phyloP scores from a whole-genome alignment of 768 basidiomycete species.

The Mycena kentingensis region DNA sequence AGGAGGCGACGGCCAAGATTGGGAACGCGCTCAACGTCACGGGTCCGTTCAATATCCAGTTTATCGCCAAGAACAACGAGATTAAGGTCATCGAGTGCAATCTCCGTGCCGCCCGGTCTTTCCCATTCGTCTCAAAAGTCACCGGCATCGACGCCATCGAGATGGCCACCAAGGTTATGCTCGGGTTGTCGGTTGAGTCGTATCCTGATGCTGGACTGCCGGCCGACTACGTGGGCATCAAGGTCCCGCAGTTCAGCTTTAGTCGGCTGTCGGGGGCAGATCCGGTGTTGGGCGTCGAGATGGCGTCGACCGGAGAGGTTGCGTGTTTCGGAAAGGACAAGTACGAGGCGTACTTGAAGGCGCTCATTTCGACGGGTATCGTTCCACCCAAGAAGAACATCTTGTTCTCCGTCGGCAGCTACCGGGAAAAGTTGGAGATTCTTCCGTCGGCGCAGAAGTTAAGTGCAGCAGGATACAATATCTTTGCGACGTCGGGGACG shows the following conservation, averaged over 20 bases:
- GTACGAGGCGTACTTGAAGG: conserved; percentile 98
- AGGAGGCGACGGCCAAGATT: conserved; percentile 96
- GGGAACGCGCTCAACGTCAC: conserved; percentile 97
- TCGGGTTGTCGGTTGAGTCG: conserved; percentile 82
- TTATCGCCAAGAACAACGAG: conserved; percentile 99
- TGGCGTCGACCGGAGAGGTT: conserved; percentile 99
- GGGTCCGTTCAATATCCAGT: conserved; percentile 99
- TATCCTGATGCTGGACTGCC: conserved; percentile 91
- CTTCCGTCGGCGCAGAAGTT: conserved; percentile 94
- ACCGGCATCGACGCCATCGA: conserved; percentile 98
- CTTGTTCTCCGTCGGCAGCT: conserved; percentile 93
- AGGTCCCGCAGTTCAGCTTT: conserved; percentile 99
- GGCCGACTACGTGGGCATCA: conserved; percentile 94
- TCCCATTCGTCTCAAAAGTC: conserved; percentile 99
- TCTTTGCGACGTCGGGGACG: conserved; percentile 96
- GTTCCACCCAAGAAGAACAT: conserved; percentile 96
- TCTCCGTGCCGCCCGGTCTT: conserved; percentile 93
- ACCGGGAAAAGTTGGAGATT: conserved; percentile 96
- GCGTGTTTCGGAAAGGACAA: conserved; percentile 98
- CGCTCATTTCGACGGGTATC: conserved; percentile 94
- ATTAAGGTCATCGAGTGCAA: conserved; percentile 99
- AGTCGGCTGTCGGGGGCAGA: conserved; percentile 95
- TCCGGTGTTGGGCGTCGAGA: conserved; percentile 96
- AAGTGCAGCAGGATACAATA: conserved; percentile 89
- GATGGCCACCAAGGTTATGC: conserved; percentile 99